Base-by-base conservation (phyloP, 768 basidiomycete species). In the Kwoniella heveanensis region DNA sequence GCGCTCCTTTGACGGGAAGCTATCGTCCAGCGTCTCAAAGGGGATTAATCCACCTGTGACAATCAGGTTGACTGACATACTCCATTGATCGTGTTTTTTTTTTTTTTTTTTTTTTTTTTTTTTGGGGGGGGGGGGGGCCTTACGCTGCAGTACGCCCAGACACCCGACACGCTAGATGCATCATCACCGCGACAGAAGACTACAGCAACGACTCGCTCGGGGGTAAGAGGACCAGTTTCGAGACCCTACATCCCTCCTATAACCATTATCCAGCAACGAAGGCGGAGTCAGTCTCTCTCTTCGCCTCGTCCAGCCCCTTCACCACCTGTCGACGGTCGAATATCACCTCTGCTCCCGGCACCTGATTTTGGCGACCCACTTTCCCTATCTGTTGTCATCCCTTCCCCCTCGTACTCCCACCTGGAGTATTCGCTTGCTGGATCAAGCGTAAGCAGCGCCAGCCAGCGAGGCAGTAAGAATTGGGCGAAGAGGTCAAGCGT, bases 371-470 rank as follows among this genome's bases (percentile, higher is more conserved):
- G 66, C 25, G 60, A 60, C 22, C 67, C 70, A 15, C 50, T 68
- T 15, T 24, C 26, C 24, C 30, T 71, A 9, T 57, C 66, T 7
- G 63, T 57, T 7, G 61, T 67, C 19, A 53, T 63, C 7, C 61
- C 64, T 10, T 62, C 60, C 2, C 68, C 68, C 0, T 69, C 64
- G 1, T 68, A 60, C 27, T 64, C 67, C 2, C 62, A 64, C 54
- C 24, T 69, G 15, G 68, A 70, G 19, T 71, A 71, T 39, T 67
- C 63, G 13, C 48, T 54, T 15, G 63, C 66, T 9, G 69, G 69
- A 7, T 61, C 63, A 2, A n/a, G 53, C 29, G 12, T 62, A 8
- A 48, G 37, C 17, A 32, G 46, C 24, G 22, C 48, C 27, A 54
- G 53, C 25, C 19, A 54, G 24, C 8, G 39, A 19, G n/a, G 12